Evolutionary conservation across 306 rosid genomes (phyloP).

Genomic region (Potentilla sterilis): DNA sequence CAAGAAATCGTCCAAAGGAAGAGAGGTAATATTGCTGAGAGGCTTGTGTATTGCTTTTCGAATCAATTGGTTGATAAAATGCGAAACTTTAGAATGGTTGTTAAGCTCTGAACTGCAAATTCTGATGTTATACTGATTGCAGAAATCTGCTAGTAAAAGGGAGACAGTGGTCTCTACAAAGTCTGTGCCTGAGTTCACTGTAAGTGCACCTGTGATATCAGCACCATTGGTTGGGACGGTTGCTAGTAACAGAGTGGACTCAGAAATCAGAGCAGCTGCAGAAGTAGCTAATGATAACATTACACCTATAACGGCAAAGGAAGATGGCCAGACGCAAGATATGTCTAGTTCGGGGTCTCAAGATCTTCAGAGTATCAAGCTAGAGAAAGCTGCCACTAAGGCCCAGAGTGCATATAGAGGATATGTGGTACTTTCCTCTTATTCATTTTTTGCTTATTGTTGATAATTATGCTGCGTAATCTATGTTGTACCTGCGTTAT

Average conservation of each 20-base stretch:
- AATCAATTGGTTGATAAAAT: not conserved
- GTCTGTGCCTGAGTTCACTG: conserved; percentile 36
- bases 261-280: conserved; percentile 40
- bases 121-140: conserved; percentile 27
- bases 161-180: conserved; percentile 41
- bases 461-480: not conserved
- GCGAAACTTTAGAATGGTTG: not conserved
- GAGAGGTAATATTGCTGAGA: conserved; percentile 24
- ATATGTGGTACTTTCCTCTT: conserved; percentile 45
- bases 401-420: conserved; percentile 75
- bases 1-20: conserved; percentile 38
- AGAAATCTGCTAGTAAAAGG: conserved; percentile 49
- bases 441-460: not conserved
- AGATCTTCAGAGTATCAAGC: conserved; percentile 39
- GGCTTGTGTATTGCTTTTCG: not conserved
- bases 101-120: not conserved
- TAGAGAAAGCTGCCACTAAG: conserved; percentile 53
- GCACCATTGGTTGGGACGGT: conserved; percentile 37
- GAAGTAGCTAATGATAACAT: conserved; percentile 31
- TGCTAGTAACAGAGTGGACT: conserved; percentile 30
- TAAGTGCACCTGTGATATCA: conserved; percentile 44
- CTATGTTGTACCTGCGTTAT: not conserved
- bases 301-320: conserved; percentile 24
- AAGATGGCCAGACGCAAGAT: conserved; percentile 22
- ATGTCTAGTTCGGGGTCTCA: conserved; percentile 27